phyloP scores from a whole-genome alignment of 202 grass and related monocot genomes.

The Panicum virgatum region DNA sequence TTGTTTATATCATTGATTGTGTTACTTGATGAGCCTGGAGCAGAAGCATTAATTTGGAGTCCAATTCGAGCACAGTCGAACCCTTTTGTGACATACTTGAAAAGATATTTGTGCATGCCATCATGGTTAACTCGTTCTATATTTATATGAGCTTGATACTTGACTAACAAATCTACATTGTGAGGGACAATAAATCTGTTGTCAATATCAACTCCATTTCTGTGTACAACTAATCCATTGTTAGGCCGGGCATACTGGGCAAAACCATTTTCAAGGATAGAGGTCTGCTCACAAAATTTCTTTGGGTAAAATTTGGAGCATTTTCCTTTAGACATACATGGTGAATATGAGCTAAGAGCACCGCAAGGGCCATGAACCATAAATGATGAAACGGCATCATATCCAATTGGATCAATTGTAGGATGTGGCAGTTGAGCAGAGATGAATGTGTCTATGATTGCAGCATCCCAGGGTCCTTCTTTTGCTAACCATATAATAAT shows the following conservation, averaged over 20 bases:
- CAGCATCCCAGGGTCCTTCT: no score
- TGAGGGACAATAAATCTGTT: background rate
- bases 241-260: no score
- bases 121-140: background rate
- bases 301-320: background rate
- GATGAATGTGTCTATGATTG: no score
- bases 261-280: no score
- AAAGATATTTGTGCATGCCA: background rate
- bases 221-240: no score
- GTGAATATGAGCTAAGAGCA: background rate
- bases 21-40: background rate
- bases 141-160: background rate
- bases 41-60: background rate
- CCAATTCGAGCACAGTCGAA: background rate
- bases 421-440: background rate
- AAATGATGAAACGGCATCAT: background rate
- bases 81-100: background rate
- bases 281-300: background rate
- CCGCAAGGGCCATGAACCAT: no score
- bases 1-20: no score
- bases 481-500: no score
- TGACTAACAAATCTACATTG: background rate
- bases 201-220: no score
- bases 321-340: background rate
- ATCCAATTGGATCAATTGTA: background rate